Percentiles rank a stretch among this genome's conserved stretches.
Evolutionary conservation across 305 asterid genomes (phyloP).

Genomic region (Plantago lanceolata): DNA sequence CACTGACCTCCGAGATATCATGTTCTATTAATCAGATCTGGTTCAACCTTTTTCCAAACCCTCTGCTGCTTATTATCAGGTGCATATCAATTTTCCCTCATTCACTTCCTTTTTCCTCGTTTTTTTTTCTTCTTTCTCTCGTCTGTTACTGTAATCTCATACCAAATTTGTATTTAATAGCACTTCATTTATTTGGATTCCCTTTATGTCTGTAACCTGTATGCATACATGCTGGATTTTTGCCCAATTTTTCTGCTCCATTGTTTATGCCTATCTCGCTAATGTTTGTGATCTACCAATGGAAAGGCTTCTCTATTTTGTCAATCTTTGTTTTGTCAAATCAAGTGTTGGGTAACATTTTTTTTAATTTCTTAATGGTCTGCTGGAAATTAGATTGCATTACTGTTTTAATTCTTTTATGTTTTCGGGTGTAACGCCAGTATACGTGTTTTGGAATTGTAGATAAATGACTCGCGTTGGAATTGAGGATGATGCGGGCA

Average conservation of each 20-base stretch:
- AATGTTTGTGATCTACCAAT: background rate
- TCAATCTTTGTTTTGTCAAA: background rate
- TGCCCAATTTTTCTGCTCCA: too few relatives aligned
- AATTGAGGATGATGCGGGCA: slow-evolving; percentile 7
- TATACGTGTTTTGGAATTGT: background rate
- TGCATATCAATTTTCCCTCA: background rate
- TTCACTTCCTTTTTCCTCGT: too few relatives aligned
- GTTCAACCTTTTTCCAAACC: background rate
- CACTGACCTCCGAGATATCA: too few relatives aligned
- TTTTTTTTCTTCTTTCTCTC: too few relatives aligned
- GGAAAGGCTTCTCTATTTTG: background rate
- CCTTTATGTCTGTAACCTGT: background rate
- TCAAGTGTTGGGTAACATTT: too few relatives aligned
- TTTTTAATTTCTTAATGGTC: background rate
- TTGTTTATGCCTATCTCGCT: background rate
- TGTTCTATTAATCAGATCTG: background rate
- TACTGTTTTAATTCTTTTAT: background rate
- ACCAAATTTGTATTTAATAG: too few relatives aligned
- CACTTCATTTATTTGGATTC: background rate
- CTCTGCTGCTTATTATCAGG: background rate
- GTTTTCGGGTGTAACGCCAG: background rate
- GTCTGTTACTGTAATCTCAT: too few relatives aligned
- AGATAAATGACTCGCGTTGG: slow-evolving; percentile 5
- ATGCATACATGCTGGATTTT: too few relatives aligned
- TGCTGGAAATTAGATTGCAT: background rate